Evolutionary conservation across 2,329 filamentous ascomycete genomes (phyloP), one percentile per base, ranked within the genome.

Genomic region (Lasiodiplodia citricola): DNA sequence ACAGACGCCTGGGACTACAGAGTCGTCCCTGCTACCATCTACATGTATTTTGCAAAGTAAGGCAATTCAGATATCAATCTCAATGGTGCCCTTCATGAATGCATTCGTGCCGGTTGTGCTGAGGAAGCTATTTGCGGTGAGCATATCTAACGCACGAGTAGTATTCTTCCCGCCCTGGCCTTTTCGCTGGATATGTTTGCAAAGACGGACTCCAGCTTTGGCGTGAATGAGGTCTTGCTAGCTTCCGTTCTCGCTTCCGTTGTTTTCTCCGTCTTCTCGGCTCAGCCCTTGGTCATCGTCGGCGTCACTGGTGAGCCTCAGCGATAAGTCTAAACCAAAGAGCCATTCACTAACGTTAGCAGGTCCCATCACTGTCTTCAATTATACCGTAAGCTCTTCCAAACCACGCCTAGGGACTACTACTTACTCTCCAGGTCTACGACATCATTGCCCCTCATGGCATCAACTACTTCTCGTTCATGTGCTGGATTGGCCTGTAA

Each of bases 1-100:
- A 84, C 78, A 21, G 93, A 97, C 82, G 93, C 93, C 1, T 96
- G 92, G 92, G 92, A 96, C 77, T 97, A 97, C 82, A 88, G 93
- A 66, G 92, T 97, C 52, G 87, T 97, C 50, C 93, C 93, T 1
- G 92, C 92, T 18, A 96, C 93, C 6, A 74, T 96, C 37, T 96
- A 96, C 81, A 97, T 96, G 92, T 97, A 96, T 83, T 97, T 96
- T 86, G 93, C 93, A 71, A 96, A 96, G 92, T 95, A 85, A 76
- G 85, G 75, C 71, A 50, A 25, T 35, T 58, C 25, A 41, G 21
- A 23, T 4, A 35, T 37, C 8, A 51, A 31, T 44, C 8, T 11
- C 56, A 37, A 25, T 25, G 25, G 25, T 25, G 25, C 25, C 25
- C 25, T 28, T 35, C 31, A 35, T 35, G 31, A 35, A 35, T 35